A percentile compares a stretch with the other conserved stretches of the same genome.
Conservation (phyloP, 495 filamentous ascomycete genomes). For the Parathielavia appendiculata region DNA sequence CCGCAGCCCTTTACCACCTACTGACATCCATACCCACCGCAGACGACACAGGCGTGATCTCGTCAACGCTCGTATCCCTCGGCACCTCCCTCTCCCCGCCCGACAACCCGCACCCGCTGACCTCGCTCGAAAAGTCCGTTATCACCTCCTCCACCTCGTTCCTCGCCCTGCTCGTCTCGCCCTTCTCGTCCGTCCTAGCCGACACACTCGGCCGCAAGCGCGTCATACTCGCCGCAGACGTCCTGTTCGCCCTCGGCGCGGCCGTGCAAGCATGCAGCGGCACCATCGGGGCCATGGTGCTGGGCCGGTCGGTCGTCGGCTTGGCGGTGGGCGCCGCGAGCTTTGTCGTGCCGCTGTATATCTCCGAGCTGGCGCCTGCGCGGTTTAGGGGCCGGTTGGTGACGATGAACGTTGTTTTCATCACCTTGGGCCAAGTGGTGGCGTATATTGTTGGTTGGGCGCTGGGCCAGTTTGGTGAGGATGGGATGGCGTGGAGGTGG, state of each 20-base stretch:
- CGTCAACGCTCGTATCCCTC: slow-evolving; percentile 77
- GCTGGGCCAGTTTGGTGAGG: slow-evolving; percentile 49
- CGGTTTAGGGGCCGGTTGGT: slow-evolving; percentile 70
- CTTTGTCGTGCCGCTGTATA: slow-evolving; percentile 78
- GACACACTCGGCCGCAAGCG: slow-evolving; percentile 68
- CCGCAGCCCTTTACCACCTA: slow-evolving; percentile 1
- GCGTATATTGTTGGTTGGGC: slow-evolving; percentile 75
- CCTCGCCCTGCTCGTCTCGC: slow-evolving; percentile 72
- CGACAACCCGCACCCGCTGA: slow-evolving; percentile 61
- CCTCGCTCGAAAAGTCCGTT: slow-evolving; percentile 73
- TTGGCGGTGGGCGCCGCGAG: slow-evolving; percentile 77
- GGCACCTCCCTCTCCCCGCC: slow-evolving; percentile 66
- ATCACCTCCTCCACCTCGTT: slow-evolving; percentile 80
- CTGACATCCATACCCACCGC: slow-evolving; percentile 23
- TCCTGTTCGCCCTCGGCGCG: slow-evolving; percentile 71
- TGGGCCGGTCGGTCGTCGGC: slow-evolving; percentile 75
- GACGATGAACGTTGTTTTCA: slow-evolving; percentile 70
- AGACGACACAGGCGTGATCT: slow-evolving; percentile 89
- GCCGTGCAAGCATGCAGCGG: slow-evolving; percentile 60
- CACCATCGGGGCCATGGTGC: slow-evolving; percentile 65
- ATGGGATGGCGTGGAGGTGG: slow-evolving; percentile 69
- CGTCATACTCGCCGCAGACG: slow-evolving; percentile 75
- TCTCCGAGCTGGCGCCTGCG: slow-evolving; percentile 77
- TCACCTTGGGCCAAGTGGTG: slow-evolving; percentile 79
- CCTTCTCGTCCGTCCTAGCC: slow-evolving; percentile 68